Percentiles rank a stretch among this genome's conserved stretches.
Evolutionary conservation across 805 yeast species (phyloP).

Genomic region (Ogataea neopini): DNA sequence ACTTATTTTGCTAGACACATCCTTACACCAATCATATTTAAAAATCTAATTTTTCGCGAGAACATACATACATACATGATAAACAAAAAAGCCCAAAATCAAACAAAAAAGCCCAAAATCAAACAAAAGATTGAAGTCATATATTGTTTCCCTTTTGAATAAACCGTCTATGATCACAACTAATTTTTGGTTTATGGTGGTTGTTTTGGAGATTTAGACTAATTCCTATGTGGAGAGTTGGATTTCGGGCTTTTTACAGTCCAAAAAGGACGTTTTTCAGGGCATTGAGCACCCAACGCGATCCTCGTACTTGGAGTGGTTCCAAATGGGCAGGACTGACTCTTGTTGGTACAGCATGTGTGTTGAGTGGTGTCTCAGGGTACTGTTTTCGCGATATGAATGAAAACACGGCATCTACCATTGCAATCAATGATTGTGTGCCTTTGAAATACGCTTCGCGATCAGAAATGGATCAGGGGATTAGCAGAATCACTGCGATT

Average conservation of each 20-base stretch:
- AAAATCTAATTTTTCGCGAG: neutral
- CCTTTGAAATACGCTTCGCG: constrained; percentile 57
- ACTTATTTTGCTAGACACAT: neutral
- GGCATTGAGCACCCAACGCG: neutral
- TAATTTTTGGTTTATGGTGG: too few relatives aligned
- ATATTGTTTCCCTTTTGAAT: too few relatives aligned
- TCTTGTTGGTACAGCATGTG: neutral
- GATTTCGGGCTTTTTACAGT: neutral
- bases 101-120: too few relatives aligned
- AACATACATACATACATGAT: too few relatives aligned
- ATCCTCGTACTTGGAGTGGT: too few relatives aligned
- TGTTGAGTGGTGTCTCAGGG: constrained; percentile 5
- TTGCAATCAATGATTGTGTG: constrained; percentile 40
- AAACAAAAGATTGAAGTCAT: too few relatives aligned
- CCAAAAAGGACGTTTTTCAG: neutral
- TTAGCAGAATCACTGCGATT: constrained; percentile 49
- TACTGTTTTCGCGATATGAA: neutral
- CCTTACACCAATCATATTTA: neutral
- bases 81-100: too few relatives aligned
- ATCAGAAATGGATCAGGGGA: constrained; percentile 48
- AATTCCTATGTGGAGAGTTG: neutral
- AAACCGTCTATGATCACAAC: too few relatives aligned
- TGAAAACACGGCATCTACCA: constrained; percentile 15
- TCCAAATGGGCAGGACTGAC: neutral
- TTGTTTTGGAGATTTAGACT: too few relatives aligned